Percentiles rank a stretch among this genome's conserved stretches.
phyloP scores from a whole-genome alignment of 306 rosid genomes.

The Styphnolobium japonicum region DNA sequence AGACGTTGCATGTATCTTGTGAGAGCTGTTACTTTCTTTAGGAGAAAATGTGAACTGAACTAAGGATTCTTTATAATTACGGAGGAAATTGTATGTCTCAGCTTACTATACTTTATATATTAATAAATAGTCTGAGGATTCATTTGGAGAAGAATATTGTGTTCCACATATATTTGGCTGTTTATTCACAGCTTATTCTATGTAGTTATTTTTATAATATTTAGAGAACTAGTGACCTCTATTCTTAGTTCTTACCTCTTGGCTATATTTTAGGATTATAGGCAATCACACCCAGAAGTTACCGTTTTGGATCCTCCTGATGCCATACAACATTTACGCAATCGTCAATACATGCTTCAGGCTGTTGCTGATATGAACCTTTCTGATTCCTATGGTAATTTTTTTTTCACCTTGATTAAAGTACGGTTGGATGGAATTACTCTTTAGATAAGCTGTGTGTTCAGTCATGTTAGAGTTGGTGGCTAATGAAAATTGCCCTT shows the following conservation, averaged over 20 bases:
- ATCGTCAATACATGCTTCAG: conserved; percentile 90
- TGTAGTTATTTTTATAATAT: neutral
- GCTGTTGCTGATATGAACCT: conserved; percentile 89
- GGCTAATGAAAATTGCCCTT: neutral
- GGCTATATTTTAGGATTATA: conserved; percentile 61
- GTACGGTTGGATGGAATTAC: neutral
- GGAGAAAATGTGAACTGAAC: conserved; percentile 9
- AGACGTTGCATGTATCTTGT: neutral
- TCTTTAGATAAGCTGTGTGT: neutral
- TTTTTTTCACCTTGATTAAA: conserved; percentile 12
- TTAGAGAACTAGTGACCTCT: neutral
- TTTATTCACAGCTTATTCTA: neutral
- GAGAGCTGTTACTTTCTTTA: neutral
- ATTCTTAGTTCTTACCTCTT: conserved; percentile 13
- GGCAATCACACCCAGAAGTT: conserved; percentile 83
- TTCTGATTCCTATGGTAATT: conserved; percentile 69
- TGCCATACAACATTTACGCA: conserved; percentile 78
- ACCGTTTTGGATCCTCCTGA: conserved; percentile 97
- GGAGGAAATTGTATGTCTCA: neutral
- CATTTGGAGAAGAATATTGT: neutral
- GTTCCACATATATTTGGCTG: neutral
- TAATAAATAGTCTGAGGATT: neutral
- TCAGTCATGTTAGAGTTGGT: neutral
- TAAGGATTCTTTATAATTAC: neutral
- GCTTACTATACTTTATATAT: neutral